Percentiles rank a stretch among this genome's conserved stretches.
phyloP scores from a whole-genome alignment of 2,329 filamentous ascomycete species.

The Diaporthe humulicola region DNA sequence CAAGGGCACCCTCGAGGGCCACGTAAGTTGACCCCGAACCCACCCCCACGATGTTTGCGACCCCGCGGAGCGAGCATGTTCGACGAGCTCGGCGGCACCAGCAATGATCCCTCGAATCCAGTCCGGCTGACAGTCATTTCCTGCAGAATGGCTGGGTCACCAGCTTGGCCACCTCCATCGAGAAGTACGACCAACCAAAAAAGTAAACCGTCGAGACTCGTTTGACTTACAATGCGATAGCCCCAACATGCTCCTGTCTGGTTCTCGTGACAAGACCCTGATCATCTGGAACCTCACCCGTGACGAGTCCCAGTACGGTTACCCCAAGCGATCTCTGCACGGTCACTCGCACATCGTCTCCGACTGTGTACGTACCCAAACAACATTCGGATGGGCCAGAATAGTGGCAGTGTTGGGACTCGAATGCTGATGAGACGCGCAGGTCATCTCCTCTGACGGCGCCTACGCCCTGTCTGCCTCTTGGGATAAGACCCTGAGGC shows the following conservation, averaged over 20 bases:
- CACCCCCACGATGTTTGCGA: constrained; percentile 45
- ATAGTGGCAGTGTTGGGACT: constrained; percentile 38
- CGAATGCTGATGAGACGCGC: constrained; percentile 55
- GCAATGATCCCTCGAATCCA: neutral
- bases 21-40: constrained; percentile 70
- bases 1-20: constrained; percentile 97
- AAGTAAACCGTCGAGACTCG: constrained; percentile 39
- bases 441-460: constrained; percentile 99
- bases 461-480: constrained; percentile 98
- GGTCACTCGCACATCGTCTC: constrained; percentile 99
- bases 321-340: constrained; percentile 98
- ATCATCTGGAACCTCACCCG: constrained; percentile 99
- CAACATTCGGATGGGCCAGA: constrained; percentile 13
- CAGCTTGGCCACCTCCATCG: constrained; percentile 96
- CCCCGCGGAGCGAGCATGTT: constrained; percentile 22
- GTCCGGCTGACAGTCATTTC: constrained; percentile 44
- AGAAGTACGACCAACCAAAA: constrained; percentile 79
- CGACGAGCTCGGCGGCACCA: constrained; percentile 33
- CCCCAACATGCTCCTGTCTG: constrained; percentile 99
- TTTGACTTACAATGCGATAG: constrained; percentile 57
- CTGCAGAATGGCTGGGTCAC: constrained; percentile 95
- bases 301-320: constrained; percentile 97
- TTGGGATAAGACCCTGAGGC: constrained; percentile 99
- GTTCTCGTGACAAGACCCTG: constrained; percentile 96
- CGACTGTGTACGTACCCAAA: constrained; percentile 87